Conservation (phyloP, 805 yeast species). For the Allodekkera sacchari region DNA sequence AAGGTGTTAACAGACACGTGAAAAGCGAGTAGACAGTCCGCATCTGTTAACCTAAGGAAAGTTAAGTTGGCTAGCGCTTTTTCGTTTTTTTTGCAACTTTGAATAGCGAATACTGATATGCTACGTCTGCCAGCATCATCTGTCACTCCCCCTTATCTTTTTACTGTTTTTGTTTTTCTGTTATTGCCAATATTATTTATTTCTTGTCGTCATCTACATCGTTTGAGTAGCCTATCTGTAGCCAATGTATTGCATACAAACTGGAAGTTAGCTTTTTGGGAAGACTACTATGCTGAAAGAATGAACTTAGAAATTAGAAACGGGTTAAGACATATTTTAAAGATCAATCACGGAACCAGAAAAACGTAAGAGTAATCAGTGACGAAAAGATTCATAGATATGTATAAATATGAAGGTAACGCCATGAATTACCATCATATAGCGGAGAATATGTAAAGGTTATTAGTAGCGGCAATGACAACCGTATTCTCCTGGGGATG, state of each 20-base stretch:
- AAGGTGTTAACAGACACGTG: slow-evolving; percentile 82
- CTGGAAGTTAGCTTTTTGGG: too few species aligned
- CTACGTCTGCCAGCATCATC: too few species aligned
- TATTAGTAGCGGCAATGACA: slow-evolving; percentile 97
- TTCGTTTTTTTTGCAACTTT: slow-evolving; percentile 3
- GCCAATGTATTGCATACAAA: too few species aligned
- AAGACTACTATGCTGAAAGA: too few species aligned
- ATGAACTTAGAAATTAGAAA: too few species aligned
- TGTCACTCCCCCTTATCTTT: slow-evolving; percentile 1
- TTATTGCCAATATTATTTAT: slow-evolving; percentile 4
- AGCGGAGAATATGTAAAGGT: slow-evolving; percentile 77
- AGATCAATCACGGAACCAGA: too few species aligned
- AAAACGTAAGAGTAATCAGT: neutral
- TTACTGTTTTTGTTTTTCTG: slow-evolving; percentile 1
- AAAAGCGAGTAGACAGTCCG: too few species aligned
- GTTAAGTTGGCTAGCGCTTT: slow-evolving; percentile 1
- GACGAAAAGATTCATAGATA: neutral
- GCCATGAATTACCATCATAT: slow-evolving; percentile 31
- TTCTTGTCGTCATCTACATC: too few species aligned
- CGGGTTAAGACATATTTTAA: too few species aligned
- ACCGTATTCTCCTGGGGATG: slow-evolving; percentile 95
- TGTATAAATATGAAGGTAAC: neutral
- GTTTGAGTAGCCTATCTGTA: too few species aligned
- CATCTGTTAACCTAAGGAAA: neutral
- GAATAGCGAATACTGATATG: too few species aligned